Evolutionary conservation across 352 stramenopile species (phyloP), one percentile per base, ranked within the genome.

Genomic region (Globisporangium acanthophoron): DNA sequence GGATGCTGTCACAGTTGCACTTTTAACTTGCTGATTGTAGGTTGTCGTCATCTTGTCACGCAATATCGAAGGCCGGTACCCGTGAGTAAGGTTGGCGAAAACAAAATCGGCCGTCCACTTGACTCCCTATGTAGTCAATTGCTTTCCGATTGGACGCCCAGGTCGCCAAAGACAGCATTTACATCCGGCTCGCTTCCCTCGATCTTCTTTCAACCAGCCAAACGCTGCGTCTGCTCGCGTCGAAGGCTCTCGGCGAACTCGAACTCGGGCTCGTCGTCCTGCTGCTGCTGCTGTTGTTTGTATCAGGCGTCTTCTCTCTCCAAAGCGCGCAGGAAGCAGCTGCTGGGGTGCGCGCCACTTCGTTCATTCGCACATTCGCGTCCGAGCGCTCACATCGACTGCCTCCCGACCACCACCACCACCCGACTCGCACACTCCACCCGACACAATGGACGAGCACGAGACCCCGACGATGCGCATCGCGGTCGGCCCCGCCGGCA

Each of bases 401-500:
- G 16, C 8, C 7, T 2, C 9, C 27, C 31, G 18, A 50, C 58
- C 12, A 43, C 37, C 37, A 59, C 5, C 16, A 44, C 15, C 13
- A 9, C 9, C 35, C 31, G 29, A 54, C 57, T 33, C 27, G 47
- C 33, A 31, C 49, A 8, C 48, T 8, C 35, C 60, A 27, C 24
- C 24, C 1, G 24, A 27, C 24, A 15, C 35, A 20, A 45, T 18
- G 21, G 41, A 64, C 11, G 18, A 54, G 20, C 46, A 58, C 50
- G 52, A 46, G 3, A 13, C n/a, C n/a, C 37, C 24, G 29, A 52
- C 39, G 33, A 74, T 77, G 55, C 65, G 52, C 53, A 88, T 94
- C 61, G 70, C 71, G 46, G 84, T 94, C 11, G 81, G 81, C 16
- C 48, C 74, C 7, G 84, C 84, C 37, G 81, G 84, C 61, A 90